Evolutionary conservation across 2,329 filamentous ascomycete species (phyloP).

Genomic region (Paecilomyces sp.): DNA sequence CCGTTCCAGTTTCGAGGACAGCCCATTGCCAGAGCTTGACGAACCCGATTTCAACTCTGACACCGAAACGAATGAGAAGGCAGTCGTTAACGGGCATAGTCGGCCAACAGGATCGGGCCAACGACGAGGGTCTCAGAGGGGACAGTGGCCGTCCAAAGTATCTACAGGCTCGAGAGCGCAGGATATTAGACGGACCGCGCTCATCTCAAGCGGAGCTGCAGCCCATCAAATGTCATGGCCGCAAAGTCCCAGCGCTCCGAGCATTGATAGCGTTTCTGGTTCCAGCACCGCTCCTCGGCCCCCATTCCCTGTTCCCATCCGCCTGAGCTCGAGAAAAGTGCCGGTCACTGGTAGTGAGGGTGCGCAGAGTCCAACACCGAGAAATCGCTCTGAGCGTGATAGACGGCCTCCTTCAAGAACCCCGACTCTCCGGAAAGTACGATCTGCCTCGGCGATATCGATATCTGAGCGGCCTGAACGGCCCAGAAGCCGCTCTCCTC

Average conservation of each 20-base stretch:
- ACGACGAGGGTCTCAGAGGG: slow-evolving; percentile 9
- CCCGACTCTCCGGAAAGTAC: slow-evolving; percentile 66
- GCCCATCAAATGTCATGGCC: slow-evolving; percentile 60
- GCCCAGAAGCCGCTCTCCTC: slow-evolving; percentile 40
- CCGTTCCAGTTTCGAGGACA: slow-evolving; percentile 23
- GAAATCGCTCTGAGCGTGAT: slow-evolving; percentile 49
- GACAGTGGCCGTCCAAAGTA: slow-evolving; percentile 29
- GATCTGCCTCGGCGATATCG: slow-evolving; percentile 70
- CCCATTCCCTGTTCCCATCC: slow-evolving; percentile 84
- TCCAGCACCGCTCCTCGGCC: slow-evolving; percentile 43
- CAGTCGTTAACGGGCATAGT: slow-evolving; percentile 9
- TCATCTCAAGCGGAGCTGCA: slow-evolving; percentile 72
- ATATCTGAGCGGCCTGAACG: slow-evolving; percentile 42
- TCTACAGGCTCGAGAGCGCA: slow-evolving; percentile 43
- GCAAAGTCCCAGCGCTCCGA: slow-evolving; percentile 40
- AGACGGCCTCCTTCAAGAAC: slow-evolving; percentile 52
- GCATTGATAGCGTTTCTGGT: slow-evolving; percentile 31
- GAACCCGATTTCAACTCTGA: slow-evolving; percentile 27
- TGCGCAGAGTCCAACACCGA: slow-evolving; percentile 67
- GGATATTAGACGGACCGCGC: slow-evolving; percentile 67
- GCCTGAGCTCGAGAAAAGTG: slow-evolving; percentile 77
- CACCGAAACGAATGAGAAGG: slow-evolving; percentile 15
- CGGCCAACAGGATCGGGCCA: slow-evolving; percentile 5
- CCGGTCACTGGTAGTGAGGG: slow-evolving; percentile 66
- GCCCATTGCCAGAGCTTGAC: slow-evolving; percentile 28